Percentiles rank a stretch among this genome's conserved stretches.
Conservation (phyloP, 306 rosid species). For the Citrullus mucosospermus region DNA sequence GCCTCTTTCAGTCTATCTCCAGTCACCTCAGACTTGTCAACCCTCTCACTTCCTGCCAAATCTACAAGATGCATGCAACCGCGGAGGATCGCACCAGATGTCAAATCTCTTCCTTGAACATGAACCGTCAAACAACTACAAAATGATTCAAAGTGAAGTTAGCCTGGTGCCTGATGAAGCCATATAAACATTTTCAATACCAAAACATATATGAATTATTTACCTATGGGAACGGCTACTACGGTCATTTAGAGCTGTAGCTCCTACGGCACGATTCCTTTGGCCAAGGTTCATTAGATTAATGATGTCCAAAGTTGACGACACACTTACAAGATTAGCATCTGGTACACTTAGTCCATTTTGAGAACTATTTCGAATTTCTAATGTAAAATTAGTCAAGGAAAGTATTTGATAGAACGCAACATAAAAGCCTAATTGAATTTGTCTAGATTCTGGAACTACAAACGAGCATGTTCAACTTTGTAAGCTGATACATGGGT, state of each 20-base stretch:
- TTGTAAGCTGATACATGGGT: neutral
- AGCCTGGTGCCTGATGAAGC: conserved; percentile 1
- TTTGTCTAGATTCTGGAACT: neutral
- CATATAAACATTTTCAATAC: neutral
- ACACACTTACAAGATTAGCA: conserved; percentile 65
- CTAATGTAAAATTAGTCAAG: conserved; percentile 62
- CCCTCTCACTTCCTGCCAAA: conserved; percentile 96
- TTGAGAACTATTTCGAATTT: conserved; percentile 78
- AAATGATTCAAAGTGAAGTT: conserved; percentile 16
- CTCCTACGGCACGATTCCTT: conserved; percentile 84
- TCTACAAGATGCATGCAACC: conserved; percentile 99
- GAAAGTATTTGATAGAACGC: neutral
- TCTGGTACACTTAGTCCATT: conserved; percentile 85
- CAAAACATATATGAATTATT: neutral
- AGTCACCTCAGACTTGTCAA: conserved; percentile 89
- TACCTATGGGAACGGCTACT: conserved; percentile 98
- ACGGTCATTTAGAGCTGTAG: conserved; percentile 91
- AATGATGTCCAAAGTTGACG: conserved; percentile 75
- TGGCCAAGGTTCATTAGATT: conserved; percentile 91
- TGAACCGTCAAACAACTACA: conserved; percentile 97
- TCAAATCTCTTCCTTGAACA: conserved; percentile 92
- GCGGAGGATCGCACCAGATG: conserved; percentile 58
- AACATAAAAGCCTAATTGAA: neutral
- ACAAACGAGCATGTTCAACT: neutral
- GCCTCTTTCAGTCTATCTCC: conserved; percentile 96